Conservation (phyloP, 2,329 filamentous ascomycete genomes). For the Scortechinia acanthostroma region DNA sequence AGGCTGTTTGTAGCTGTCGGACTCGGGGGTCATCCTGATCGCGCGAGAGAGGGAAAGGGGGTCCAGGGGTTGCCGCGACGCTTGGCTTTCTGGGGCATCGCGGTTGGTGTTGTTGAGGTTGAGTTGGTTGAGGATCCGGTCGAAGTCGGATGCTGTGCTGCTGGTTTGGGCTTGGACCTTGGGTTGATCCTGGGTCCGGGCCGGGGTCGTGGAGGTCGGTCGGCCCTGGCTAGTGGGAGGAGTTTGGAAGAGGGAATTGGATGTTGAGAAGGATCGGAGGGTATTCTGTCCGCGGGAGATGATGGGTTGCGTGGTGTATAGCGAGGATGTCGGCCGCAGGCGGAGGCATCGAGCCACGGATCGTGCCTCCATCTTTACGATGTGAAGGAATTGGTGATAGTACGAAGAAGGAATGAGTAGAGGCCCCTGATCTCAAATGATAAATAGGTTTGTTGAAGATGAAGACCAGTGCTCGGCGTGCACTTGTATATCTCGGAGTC, state of each 20-base stretch:
- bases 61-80: constrained; percentile 1
- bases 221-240: constrained; percentile 5
- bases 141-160: constrained; percentile 12
- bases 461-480: too few relatives aligned
- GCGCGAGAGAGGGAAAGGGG: constrained; percentile 5
- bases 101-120: constrained; percentile 10
- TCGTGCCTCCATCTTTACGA: constrained; percentile 18
- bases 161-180: constrained; percentile 4
- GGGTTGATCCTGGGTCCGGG: too few relatives aligned
- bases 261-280: not conserved
- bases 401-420: too few relatives aligned
- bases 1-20: constrained; percentile 10
- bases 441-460: too few relatives aligned
- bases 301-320: constrained; percentile 11
- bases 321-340: constrained; percentile 15
- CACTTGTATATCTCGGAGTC: too few relatives aligned
- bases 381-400: too few relatives aligned
- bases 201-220: constrained; percentile 5
- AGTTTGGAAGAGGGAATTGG: not conserved
- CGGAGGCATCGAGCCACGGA: constrained; percentile 19
- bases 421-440: too few relatives aligned
- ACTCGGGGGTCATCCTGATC: constrained; percentile 7
- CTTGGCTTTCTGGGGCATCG: constrained; percentile 5
- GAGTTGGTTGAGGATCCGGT: constrained; percentile 20
- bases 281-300: not conserved